Base-by-base conservation (phyloP, 441 rosid genomes). In the Mallotus repandus region DNA sequence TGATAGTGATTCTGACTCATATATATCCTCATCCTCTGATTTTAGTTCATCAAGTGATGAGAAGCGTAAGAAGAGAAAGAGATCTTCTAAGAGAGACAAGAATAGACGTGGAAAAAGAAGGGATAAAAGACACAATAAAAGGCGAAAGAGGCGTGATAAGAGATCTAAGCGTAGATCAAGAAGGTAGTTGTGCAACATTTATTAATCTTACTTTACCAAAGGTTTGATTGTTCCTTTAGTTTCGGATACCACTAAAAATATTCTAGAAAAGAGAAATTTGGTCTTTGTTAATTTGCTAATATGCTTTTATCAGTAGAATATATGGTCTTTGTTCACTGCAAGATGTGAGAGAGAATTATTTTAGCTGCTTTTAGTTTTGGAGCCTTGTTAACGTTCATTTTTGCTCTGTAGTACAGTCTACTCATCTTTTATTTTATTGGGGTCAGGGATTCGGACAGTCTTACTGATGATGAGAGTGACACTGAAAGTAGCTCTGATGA, bases 1-100 rank as follows among this genome's bases (percentile, higher is more conserved):
- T 59, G 98, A 88, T 73, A 89, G 89, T 25, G 96, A 93, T 81
- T 87, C 91, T 70, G 97, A 91, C 80, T 86, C 90, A 29, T 71
- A 70, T 78, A 60, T 78, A 25, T 84, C 92, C 46, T 86, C 87
- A 7, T 88, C 97, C 49, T 89, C 99, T 79, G 88, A 89, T 67
- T 73, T 80, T 60, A 95, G 95, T 74, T 91, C 96, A 73, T 93
- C 98, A 65, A 93, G 98, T 77, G 92, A 89, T 78, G 98, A 95
- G 64, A 88, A 89, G 74, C 89, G 76, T 18, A 90, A 79, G 81
- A 92, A 87, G 87, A 89, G 95, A 74, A 93, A 87, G 83, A 89
- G 86, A 82, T 83, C 87, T 76, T 91, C 92, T 56, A 95, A 81
- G 80, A 85, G 82, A 76, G 99, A 89, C 53, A 93, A 87, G 77